phyloP scores from a whole-genome alignment of 768 basidiomycete species.

The Tylopilus intermedius region DNA sequence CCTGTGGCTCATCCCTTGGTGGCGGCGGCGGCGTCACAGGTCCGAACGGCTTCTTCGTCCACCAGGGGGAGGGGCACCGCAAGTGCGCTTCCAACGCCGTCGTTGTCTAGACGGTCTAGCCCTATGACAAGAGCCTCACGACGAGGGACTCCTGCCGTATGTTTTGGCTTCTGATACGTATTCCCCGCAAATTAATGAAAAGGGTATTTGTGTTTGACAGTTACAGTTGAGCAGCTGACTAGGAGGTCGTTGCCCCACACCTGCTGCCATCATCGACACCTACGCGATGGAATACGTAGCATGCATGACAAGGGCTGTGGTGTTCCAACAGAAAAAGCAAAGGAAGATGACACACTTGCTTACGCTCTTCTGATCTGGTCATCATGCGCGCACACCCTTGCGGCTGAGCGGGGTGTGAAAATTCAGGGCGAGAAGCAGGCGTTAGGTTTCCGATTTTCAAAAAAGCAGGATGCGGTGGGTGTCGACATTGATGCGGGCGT shows the following conservation, averaged over 20 bases:
- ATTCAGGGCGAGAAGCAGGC: slow-evolving; percentile 27
- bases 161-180: slow-evolving; percentile 11
- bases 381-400: not conserved
- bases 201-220: slow-evolving; percentile 6
- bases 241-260: not conserved
- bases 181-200: slow-evolving; percentile 27
- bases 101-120: slow-evolving; percentile 31
- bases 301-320: not conserved
- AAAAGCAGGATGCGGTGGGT: slow-evolving; percentile 5
- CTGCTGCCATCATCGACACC: not conserved
- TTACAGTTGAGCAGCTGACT: slow-evolving; percentile 17
- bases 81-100: slow-evolving; percentile 28
- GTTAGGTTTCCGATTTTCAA: slow-evolving; percentile 32
- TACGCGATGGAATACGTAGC: not conserved
- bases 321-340: no score
- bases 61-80: slow-evolving; percentile 23
- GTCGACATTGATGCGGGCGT: slow-evolving; percentile 16
- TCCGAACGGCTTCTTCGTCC: slow-evolving; percentile 22
- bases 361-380: not conserved
- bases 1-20: not conserved
- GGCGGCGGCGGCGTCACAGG: slow-evolving; percentile 14
- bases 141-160: slow-evolving; percentile 23
- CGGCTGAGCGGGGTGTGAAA: slow-evolving; percentile 18
- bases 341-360: not conserved
- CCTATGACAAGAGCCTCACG: slow-evolving; percentile 29